Conservation (phyloP, 345 rosid genomes). For the Mangifera indica region DNA sequence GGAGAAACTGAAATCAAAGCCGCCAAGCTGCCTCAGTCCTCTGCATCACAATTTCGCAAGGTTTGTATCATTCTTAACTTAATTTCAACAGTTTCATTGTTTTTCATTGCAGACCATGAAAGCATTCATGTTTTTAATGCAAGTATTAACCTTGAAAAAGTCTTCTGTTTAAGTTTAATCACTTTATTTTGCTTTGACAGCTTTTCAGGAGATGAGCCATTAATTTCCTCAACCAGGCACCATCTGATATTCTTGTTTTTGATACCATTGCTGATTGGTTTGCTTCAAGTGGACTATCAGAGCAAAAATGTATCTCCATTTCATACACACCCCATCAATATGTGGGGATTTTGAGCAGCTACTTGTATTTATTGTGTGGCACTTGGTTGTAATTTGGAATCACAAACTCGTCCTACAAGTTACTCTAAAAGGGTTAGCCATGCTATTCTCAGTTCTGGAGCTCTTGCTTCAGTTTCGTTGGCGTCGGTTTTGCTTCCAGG, state of each 20-base stretch:
- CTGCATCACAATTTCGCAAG: background rate
- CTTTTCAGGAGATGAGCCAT: background rate
- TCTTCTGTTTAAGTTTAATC: no score
- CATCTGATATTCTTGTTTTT: background rate
- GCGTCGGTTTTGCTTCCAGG: conserved; percentile 8
- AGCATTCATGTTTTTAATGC: no score
- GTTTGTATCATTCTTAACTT: background rate
- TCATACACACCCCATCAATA: conserved; percentile 3
- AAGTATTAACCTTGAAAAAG: no score
- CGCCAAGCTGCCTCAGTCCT: background rate
- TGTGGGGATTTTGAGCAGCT: conserved; percentile 1
- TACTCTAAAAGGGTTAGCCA: background rate
- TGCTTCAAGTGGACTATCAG: conserved; percentile 12
- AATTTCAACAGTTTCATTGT: no score
- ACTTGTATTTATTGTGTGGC: background rate
- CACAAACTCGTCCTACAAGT: background rate
- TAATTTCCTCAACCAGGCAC: background rate
- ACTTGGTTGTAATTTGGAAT: background rate
- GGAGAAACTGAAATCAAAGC: background rate
- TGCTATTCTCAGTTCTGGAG: background rate
- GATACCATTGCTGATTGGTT: conserved; percentile 7
- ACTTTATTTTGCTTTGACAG: background rate
- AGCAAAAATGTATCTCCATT: conserved; percentile 8
- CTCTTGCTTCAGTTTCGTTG: background rate
- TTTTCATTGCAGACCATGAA: no score